Evolutionary conservation across 2,329 filamentous ascomycete species (phyloP).

Genomic region (Alternaria hordeiaustralica): DNA sequence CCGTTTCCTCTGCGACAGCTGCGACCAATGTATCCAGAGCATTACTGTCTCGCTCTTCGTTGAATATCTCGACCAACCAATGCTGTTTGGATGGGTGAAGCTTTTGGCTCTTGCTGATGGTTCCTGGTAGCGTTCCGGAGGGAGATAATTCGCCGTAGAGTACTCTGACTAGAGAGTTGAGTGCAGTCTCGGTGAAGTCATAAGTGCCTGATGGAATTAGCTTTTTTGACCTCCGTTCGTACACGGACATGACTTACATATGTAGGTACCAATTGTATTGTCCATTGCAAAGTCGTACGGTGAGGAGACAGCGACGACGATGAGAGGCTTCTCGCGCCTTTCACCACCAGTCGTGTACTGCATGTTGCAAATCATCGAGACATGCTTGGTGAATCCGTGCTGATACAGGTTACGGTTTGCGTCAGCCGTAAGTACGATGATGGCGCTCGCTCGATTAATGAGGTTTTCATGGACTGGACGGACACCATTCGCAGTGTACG

Average conservation of each 20-base stretch:
- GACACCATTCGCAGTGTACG: conserved; percentile 92
- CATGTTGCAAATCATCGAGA: conserved; percentile 93
- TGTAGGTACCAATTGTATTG: conserved; percentile 84
- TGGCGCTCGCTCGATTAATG: conserved; percentile 84
- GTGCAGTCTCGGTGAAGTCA: conserved; percentile 91
- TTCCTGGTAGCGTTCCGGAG: conserved; percentile 67
- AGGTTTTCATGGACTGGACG: conserved; percentile 92
- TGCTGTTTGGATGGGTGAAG: conserved; percentile 87
- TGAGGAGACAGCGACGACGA: conserved; percentile 92
- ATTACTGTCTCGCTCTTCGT: conserved; percentile 75
- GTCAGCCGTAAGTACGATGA: conserved; percentile 91
- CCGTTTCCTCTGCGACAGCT: conserved; percentile 69
- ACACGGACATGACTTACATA: conserved; percentile 66
- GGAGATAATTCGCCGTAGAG: conserved; percentile 76
- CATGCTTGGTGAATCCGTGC: conserved; percentile 92
- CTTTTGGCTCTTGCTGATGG: conserved; percentile 85
- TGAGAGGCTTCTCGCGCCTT: conserved; percentile 77
- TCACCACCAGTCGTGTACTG: conserved; percentile 73
- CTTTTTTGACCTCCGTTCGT: background rate
- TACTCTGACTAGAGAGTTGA: conserved; percentile 82
- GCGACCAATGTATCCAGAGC: conserved; percentile 79
- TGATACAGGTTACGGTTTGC: conserved; percentile 94
- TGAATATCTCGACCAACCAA: conserved; percentile 92
- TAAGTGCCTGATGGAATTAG: conserved; percentile 67
- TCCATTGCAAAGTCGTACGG: conserved; percentile 98